Conservation (phyloP, 176 grass and related monocot species). For the Bonia amplexicaulis region DNA sequence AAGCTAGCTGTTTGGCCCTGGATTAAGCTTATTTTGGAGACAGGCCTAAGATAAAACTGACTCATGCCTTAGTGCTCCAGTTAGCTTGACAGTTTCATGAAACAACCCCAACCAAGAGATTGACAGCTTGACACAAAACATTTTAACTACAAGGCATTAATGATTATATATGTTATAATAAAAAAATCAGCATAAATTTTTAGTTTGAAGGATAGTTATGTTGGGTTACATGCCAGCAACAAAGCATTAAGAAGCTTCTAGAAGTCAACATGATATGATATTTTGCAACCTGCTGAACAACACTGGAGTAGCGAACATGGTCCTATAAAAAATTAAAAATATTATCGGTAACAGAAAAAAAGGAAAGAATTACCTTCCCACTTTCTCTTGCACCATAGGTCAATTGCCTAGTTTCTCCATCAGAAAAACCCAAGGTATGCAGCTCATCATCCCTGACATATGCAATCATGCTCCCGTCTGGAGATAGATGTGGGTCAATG, state of each 20-base stretch:
- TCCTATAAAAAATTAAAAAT: not conserved
- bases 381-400: constrained; percentile 72
- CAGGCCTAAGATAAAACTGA: not conserved
- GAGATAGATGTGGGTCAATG: constrained; percentile 90
- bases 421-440: constrained; percentile 53
- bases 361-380: constrained; percentile 59
- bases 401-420: constrained; percentile 64
- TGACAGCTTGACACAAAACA: not conserved
- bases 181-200: not conserved
- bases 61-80: not conserved
- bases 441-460: constrained; percentile 89
- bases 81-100: not conserved
- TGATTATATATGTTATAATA: not conserved
- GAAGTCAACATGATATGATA: not conserved
- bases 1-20: not conserved
- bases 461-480: constrained; percentile 87
- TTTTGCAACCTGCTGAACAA: constrained; percentile 5
- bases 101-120: not conserved
- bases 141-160: constrained; percentile 4
- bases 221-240: not conserved
- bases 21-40: constrained; percentile 5
- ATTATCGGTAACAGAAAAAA: not conserved
- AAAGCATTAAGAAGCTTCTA: constrained; percentile 3
- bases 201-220: not conserved
- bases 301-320: not conserved